Evolutionary conservation across 768 basidiomycete species (phyloP).

Genomic region (Russula sp.): DNA sequence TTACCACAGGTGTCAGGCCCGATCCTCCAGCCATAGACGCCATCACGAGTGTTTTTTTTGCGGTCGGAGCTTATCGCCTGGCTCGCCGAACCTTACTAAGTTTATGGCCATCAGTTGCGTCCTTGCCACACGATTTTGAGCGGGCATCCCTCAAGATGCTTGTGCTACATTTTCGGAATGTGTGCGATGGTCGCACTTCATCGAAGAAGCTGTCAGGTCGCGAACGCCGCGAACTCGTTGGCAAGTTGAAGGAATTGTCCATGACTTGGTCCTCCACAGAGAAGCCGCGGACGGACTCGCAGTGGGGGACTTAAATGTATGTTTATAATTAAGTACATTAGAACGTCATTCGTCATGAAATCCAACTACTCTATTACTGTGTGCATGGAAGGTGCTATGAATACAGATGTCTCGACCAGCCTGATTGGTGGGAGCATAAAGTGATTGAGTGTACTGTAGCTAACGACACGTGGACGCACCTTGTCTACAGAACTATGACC

Average conservation of each 20-base stretch:
- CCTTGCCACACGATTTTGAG: constrained; percentile 47
- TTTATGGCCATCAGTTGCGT: constrained; percentile 56
- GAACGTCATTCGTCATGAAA: constrained; percentile 1
- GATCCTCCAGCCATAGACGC: constrained; percentile 70
- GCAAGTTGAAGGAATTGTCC: constrained; percentile 34
- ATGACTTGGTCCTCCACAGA: constrained; percentile 36
- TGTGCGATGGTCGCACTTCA: constrained; percentile 23
- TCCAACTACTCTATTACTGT: constrained; percentile 3
- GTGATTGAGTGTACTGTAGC: not conserved
- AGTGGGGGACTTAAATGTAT: not conserved
- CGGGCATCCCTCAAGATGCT: constrained; percentile 41
- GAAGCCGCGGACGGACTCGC: not conserved
- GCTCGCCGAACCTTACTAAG: constrained; percentile 49
- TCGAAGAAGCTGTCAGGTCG: constrained; percentile 27
- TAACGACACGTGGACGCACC: not conserved
- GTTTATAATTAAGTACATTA: not conserved
- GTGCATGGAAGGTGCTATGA: not conserved
- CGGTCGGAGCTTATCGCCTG: constrained; percentile 41
- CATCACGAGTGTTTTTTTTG: constrained; percentile 58
- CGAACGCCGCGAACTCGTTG: constrained; percentile 33
- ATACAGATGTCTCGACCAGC: constrained; percentile 8
- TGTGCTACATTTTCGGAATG: constrained; percentile 39
- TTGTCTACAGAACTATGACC: not conserved
- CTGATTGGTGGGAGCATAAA: not conserved
- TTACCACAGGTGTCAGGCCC: constrained; percentile 51